Evolutionary conservation across 768 basidiomycete species (phyloP).

Genomic region (Lanmaoa rubissima): DNA sequence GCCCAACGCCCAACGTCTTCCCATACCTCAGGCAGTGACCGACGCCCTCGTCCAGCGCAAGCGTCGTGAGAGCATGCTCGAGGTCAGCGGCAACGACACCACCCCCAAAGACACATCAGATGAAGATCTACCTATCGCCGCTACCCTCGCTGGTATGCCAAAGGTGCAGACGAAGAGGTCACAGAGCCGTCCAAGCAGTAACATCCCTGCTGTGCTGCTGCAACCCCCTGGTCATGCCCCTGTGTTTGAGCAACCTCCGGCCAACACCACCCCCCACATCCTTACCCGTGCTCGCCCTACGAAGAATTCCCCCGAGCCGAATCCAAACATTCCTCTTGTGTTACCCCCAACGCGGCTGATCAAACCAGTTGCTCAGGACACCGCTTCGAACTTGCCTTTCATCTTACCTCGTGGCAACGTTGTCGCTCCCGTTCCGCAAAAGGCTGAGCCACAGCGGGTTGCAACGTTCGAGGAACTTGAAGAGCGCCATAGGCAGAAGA

Average conservation of each 20-base stretch:
- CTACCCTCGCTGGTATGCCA: conserved; percentile 11
- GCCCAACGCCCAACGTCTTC: conserved; percentile 40
- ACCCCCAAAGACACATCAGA: conserved; percentile 36
- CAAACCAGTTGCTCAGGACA: conserved; percentile 34
- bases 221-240: conserved; percentile 33
- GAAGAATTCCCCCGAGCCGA: conserved; percentile 22
- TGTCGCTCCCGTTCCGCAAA: conserved; percentile 45
- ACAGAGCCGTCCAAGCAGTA: conserved; percentile 17
- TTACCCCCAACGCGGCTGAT: conserved; percentile 31
- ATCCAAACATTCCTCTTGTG: conserved; percentile 30
- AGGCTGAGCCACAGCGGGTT: conserved; percentile 49
- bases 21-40: conserved; percentile 68
- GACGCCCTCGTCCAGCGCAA: conserved; percentile 74
- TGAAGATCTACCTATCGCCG: conserved; percentile 34
- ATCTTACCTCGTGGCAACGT: conserved; percentile 46
- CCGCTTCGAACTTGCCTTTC: conserved; percentile 39
- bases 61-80: conserved; percentile 66
- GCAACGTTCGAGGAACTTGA: conserved; percentile 86
- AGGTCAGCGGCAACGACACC: conserved; percentile 34
- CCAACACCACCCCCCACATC: conserved; percentile 22
- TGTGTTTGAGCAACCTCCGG: conserved; percentile 21
- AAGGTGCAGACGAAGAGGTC: conserved; percentile 20
- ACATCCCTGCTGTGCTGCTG: conserved; percentile 28
- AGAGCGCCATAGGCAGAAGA: conserved; percentile 81
- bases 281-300: conserved; percentile 20